phyloP scores from a whole-genome alignment of 2,329 filamentous ascomycete species.

The Claviceps pusilla region DNA sequence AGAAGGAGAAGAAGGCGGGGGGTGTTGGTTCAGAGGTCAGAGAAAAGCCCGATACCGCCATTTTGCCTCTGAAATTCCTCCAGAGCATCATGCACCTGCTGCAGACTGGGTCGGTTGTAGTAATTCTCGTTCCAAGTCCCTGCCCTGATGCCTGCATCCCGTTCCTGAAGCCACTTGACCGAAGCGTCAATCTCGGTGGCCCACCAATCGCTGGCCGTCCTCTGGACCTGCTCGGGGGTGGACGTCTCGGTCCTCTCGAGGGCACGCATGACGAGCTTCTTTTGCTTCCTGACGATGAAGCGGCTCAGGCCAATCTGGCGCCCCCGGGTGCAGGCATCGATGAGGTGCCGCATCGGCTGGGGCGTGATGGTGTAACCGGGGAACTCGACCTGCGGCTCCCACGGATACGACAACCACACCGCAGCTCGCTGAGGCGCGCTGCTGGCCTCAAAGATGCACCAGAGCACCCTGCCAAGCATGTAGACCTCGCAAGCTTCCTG shows the following conservation, averaged over 20 bases:
- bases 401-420: constrained; percentile 44
- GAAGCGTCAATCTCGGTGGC: constrained; percentile 29
- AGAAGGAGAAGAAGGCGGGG: not conserved
- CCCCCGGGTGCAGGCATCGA: constrained; percentile 37
- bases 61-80: constrained; percentile 9
- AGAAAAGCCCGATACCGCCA: not conserved
- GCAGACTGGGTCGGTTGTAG: constrained; percentile 31
- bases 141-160: constrained; percentile 22
- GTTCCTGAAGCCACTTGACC: constrained; percentile 29
- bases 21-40: not conserved
- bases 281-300: constrained; percentile 28
- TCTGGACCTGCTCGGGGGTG: constrained; percentile 20
- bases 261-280: constrained; percentile 29
- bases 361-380: constrained; percentile 36
- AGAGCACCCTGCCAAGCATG: constrained; percentile 46
- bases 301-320: constrained; percentile 29
- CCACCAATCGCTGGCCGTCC: constrained; percentile 34
- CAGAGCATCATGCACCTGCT: constrained; percentile 24
- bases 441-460: constrained; percentile 48
- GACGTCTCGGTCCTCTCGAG: constrained; percentile 18
- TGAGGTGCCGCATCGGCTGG: constrained; percentile 27
- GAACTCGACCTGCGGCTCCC: constrained; percentile 41
- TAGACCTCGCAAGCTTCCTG: constrained; percentile 46
- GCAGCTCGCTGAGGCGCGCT: constrained; percentile 41
- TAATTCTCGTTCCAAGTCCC: constrained; percentile 37